These are phyloP conservation scores for Vinca minor DNA, from an alignment of 257 asterid genomes.

Conservation along the genomic window DNA sequence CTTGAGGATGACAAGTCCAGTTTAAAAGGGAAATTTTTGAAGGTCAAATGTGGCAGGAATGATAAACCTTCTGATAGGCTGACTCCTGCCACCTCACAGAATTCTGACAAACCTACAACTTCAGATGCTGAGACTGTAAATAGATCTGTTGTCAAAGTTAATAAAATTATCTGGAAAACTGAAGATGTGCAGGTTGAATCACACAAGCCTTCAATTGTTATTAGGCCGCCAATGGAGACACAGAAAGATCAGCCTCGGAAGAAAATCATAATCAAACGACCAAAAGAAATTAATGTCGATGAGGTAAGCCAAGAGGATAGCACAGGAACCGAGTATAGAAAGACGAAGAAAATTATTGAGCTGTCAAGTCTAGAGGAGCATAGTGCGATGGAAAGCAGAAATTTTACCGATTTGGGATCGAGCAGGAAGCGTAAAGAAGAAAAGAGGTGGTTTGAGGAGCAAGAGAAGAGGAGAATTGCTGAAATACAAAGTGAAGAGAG, in stretches of 20 bases:
- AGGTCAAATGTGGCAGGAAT: conserved; percentile 71
- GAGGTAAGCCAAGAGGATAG: conserved; percentile 88
- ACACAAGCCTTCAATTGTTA: conserved; percentile 56
- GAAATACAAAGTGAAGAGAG: conserved; percentile 55
- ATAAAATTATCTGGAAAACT: conserved; percentile 59
- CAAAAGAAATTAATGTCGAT: conserved; percentile 65
- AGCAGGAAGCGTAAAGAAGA: conserved; percentile 57
- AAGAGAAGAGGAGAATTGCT: conserved; percentile 49
- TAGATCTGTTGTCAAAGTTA: conserved; percentile 56
- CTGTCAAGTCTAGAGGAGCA: conserved; percentile 55
- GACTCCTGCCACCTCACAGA: conserved; percentile 64
- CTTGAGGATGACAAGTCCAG: conserved; percentile 66
- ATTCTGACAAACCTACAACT: conserved; percentile 56
- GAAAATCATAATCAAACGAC: conserved; percentile 66
- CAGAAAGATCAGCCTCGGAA: conserved; percentile 70
- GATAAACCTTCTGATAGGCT: conserved; percentile 66
- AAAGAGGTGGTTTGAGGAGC: conserved; percentile 47
- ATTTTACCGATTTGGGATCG: conserved; percentile 44
- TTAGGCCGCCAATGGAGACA: conserved; percentile 71
- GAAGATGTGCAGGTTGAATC: conserved; percentile 60
- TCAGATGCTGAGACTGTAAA: conserved; percentile 66
- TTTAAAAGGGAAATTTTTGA: conserved; percentile 71
- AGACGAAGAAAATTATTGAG: conserved; percentile 72
- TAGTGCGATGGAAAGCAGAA: conserved; percentile 34
- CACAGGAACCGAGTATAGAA: conserved; percentile 56